Evolutionary conservation across 805 yeast species (phyloP), one percentile per base, ranked within the genome.

Genomic region (Teunomyces barrocoloradensis): DNA sequence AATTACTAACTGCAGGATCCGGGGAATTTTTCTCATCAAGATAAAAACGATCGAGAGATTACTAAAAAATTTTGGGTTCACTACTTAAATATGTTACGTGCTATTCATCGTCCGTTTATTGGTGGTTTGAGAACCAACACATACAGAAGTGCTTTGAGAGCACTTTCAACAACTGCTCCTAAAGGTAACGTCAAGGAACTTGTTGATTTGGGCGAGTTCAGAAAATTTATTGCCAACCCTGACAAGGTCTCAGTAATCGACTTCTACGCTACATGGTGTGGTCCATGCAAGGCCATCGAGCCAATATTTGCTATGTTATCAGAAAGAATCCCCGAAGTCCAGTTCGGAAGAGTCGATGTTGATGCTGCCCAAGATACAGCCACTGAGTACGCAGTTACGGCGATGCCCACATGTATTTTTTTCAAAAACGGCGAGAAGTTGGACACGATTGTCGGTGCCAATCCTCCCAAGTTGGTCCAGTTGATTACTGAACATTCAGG

Each of bases 201-300:
- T 30, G 43, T 53, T 7, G 61, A 59, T 46, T 51, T 65, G 51
- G 44, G 52, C 13, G 62, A 67, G 33, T 66, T 68, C 56, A 53
- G 47, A 35, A 42, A 53, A 20, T 57, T 64, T 30, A 21, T 49
- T 6, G 35, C 43, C 21, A 32, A 42, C 50, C 46, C 50, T 33
- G 63, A 69, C 30, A 73, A 77, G 47, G 61, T 79, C 32, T 69
- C 84, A 1, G 68, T 84, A 2, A 77, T 83, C 43, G 89, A 84
- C 60, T 84, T 84, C 61, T 81, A 75, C 63, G 89, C 89, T 28
- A 77, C 81, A 9, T 84, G 89, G 89, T 84, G 89, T 64, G 88
- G 85, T 6, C 89, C 89, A n/a, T 84, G 89, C 57, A 82, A 80
- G 56, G 85, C 85, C n/a, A 76, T 84, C 56, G 74, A 84, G 2